Base-by-base conservation (phyloP, 2,329 filamentous ascomycete genomes). In the Alternaria infectoria region DNA sequence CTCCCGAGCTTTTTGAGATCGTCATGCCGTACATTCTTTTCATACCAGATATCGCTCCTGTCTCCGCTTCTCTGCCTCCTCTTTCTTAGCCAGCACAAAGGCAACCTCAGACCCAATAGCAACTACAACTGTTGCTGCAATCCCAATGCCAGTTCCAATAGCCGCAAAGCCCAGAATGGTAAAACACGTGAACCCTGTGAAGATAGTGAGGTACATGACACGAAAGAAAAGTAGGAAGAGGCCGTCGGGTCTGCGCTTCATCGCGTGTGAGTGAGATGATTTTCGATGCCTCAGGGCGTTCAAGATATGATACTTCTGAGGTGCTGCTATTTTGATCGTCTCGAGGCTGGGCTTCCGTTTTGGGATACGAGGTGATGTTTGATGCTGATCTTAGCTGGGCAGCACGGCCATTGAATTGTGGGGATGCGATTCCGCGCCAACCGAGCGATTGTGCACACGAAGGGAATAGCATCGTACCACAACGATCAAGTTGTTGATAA, bases 161-260 rank as follows among this genome's bases (percentile, higher is more conserved):
- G 52, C 50, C 21, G 64, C 64, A 40, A 68, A 66, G 7, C 61
- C 64, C 13, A 68, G 49, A 40, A 64, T 66, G 2, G 64, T 68
- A 50, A 68, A 68, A 40, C 64, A 65, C 9, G 64, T 64, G 23
- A 62, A 61, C 19, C 66, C 64, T 8, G 62, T 61, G 43, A 63
- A 61, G 19, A 68, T 68, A 8, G 66, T 64, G 25, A 66, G 61
- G 17, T 68, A 68, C 45, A 57, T 59, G 40, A 58, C 56, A 17
- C 66, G 64, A 54, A 68, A 68, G 58, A 68, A 62, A 17, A 68
- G 66, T 12, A 68, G 43, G 28, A 68, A 68, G 11, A 68, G 21
- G 26, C 45, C 52, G 23, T 68, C 59, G 15, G 46, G 47, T 54
- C 50, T 54, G 32, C 32, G 49, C 56, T 62, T 62, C 60, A 54